Conservation (phyloP, 257 asterid species). For the Osmanthus fragrans region DNA sequence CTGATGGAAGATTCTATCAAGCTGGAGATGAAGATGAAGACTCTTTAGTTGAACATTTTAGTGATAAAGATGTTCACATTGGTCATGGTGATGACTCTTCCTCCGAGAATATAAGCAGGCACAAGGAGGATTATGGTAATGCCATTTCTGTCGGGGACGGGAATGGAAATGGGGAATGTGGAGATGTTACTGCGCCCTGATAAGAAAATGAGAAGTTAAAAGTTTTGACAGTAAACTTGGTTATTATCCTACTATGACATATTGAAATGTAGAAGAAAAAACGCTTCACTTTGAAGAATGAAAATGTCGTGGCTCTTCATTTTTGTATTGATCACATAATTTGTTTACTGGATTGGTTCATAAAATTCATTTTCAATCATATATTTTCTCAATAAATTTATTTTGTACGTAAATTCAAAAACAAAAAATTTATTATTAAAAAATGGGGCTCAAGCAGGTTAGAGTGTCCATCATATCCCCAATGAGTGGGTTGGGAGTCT, state of each 20-base stretch:
- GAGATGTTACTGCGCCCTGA: not conserved
- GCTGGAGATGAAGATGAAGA: conserved; percentile 40
- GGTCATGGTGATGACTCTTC: not conserved
- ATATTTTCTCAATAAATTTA: no score
- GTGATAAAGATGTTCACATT: conserved; percentile 23
- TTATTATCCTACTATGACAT: not conserved
- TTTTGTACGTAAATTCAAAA: no score
- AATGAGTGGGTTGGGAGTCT: not conserved
- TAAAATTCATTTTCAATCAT: no score
- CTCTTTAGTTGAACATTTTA: conserved; percentile 35
- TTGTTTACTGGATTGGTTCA: no score
- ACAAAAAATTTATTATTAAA: no score
- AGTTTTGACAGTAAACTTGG: not conserved
- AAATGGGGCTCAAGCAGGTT: no score
- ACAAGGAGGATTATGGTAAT: not conserved
- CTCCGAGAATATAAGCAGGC: not conserved
- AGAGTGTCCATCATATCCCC: no score
- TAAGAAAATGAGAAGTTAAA: no score
- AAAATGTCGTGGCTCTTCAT: no score
- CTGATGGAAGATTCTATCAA: conserved; percentile 27
- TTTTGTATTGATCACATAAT: no score
- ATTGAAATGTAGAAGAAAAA: not conserved
- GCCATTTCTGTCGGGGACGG: not conserved
- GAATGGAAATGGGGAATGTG: not conserved
- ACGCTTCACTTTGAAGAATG: no score